Conservation (phyloP, 2,329 filamentous ascomycete species). For the Orbilia ellipsospora region DNA sequence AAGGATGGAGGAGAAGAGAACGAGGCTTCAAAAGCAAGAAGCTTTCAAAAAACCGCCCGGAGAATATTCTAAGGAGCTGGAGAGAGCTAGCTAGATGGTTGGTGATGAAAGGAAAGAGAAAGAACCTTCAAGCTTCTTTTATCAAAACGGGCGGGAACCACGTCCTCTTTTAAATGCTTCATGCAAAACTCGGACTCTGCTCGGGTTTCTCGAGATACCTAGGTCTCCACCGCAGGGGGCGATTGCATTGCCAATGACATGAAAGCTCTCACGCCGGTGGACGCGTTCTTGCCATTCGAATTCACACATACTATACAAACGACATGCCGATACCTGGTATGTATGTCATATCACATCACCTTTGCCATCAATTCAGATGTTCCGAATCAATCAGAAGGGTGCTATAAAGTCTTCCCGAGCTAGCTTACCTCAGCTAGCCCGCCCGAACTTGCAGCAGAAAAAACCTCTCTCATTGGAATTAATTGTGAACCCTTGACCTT, state of each 20-base stretch:
- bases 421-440: constrained; percentile 40
- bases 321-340: constrained; percentile 18
- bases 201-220: not conserved
- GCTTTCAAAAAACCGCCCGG: constrained; percentile 6
- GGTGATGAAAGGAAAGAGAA: constrained; percentile 9
- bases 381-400: constrained; percentile 24
- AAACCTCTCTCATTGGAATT: constrained; percentile 47
- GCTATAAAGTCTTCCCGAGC: constrained; percentile 9
- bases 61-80: constrained; percentile 24
- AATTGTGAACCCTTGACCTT: constrained; percentile 21
- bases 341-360: constrained; percentile 50
- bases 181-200: not conserved
- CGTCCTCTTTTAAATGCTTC: constrained; percentile 37
- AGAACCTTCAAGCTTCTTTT: constrained; percentile 10
- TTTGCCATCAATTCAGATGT: constrained; percentile 38
- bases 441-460: constrained; percentile 24
- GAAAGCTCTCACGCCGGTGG: constrained; percentile 10
- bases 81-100: constrained; percentile 12
- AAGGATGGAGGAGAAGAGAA: too few relatives aligned
- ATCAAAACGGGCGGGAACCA: constrained; percentile 8
- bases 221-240: not conserved
- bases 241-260: constrained; percentile 3
- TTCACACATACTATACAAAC: constrained; percentile 7
- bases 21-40: too few relatives aligned
- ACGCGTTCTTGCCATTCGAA: constrained; percentile 29